Conservation (phyloP, 2,329 filamentous ascomycete species). For the Sporothrix protearum region DNA sequence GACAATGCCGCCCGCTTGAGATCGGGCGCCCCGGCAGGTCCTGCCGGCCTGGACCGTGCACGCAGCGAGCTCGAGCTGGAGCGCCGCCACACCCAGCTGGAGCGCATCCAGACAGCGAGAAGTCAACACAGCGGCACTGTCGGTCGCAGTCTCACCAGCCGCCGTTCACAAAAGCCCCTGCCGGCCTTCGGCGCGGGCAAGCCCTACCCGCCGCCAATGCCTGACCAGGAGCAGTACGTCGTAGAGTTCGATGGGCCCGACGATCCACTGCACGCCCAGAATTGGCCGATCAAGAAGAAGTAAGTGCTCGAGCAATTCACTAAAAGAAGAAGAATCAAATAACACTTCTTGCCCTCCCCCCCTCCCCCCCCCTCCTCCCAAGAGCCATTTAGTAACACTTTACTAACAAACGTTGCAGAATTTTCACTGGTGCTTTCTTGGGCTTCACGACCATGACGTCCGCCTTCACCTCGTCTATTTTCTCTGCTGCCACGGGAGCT, state of each 20-base stretch:
- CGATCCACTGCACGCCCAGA: constrained; percentile 81
- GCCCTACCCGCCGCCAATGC: constrained; percentile 65
- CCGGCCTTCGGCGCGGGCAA: constrained; percentile 72
- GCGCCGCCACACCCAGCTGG: constrained; percentile 64
- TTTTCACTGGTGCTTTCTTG: constrained; percentile 63
- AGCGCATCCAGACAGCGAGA: constrained; percentile 65
- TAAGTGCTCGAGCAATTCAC: no score
- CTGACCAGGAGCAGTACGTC: constrained; percentile 68
- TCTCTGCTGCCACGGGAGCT: constrained; percentile 60
- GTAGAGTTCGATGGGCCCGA: constrained; percentile 81
- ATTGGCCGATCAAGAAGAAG: constrained; percentile 81
- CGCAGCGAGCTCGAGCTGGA: constrained; percentile 66
- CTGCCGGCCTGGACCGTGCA: constrained; percentile 55
- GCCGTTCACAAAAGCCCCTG: constrained; percentile 54
- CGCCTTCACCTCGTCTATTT: constrained; percentile 72
- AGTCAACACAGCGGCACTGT: constrained; percentile 71
- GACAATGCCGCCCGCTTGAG: constrained; percentile 12
- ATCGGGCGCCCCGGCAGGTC: constrained; percentile 29
- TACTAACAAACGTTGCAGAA: constrained; percentile 34
- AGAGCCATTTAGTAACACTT: neutral
- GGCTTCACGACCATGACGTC: constrained; percentile 70
- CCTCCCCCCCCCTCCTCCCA: no score
- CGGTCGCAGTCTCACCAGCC: constrained; percentile 48
- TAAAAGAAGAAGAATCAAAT: no score
- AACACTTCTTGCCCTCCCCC: no score